phyloP scores from a whole-genome alignment of 495 filamentous ascomycete genomes.

The Recurvomyces mirabilis region DNA sequence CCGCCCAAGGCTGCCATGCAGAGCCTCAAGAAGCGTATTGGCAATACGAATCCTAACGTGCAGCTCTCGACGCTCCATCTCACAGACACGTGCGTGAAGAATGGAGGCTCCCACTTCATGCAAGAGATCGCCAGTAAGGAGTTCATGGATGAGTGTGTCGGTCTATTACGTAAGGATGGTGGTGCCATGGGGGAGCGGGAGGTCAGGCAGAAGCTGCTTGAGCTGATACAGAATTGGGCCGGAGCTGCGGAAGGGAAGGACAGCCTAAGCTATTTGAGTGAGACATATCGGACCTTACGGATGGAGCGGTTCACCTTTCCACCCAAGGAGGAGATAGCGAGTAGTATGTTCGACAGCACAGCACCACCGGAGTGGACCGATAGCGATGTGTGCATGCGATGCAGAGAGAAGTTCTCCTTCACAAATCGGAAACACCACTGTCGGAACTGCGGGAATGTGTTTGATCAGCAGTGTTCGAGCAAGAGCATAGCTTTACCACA shows the following conservation, averaged over 20 bases:
- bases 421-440: constrained; percentile 98
- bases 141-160: constrained; percentile 95
- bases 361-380: constrained; percentile 96
- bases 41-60: constrained; percentile 91
- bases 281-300: constrained; percentile 73
- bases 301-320: constrained; percentile 81
- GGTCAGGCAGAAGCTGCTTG: constrained; percentile 80
- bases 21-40: constrained; percentile 82
- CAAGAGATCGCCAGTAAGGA: constrained; percentile 89
- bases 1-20: constrained; percentile 96
- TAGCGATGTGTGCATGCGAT: constrained; percentile 97
- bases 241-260: constrained; percentile 76
- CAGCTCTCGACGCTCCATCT: constrained; percentile 89
- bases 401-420: constrained; percentile 87
- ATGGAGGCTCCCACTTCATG: constrained; percentile 93
- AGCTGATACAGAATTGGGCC: constrained; percentile 89
- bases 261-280: constrained; percentile 73
- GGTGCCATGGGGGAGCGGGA: constrained; percentile 50
- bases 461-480: constrained; percentile 83
- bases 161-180: constrained; percentile 56
- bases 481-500: constrained; percentile 84
- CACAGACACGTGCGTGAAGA: constrained; percentile 97
- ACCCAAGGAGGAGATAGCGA: constrained; percentile 72
- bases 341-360: constrained; percentile 92
- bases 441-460: constrained; percentile 93